Conservation (phyloP, 371 early-diverging fungal species). For the Chytridium lagenaria region DNA sequence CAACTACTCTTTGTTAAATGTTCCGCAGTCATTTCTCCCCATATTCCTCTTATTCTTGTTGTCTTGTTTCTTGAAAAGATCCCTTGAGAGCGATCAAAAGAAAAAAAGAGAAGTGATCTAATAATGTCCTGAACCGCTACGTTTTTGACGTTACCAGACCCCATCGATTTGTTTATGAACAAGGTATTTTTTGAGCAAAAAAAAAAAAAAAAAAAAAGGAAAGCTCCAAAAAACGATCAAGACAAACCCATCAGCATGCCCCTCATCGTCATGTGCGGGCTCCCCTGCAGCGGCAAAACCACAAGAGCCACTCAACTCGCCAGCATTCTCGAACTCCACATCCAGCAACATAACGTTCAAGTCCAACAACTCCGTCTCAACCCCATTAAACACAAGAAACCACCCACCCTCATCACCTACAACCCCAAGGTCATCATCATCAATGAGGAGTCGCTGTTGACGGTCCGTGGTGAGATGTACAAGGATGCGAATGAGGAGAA, state of each 20-base stretch:
- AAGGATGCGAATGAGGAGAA: conserved; percentile 77
- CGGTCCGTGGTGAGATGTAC: conserved; percentile 68
- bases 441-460: conserved; percentile 78
- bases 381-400: conserved; percentile 16
- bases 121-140: too few species aligned
- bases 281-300: conserved; percentile 91
- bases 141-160: too few species aligned
- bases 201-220: background rate
- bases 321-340: conserved; percentile 61
- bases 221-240: background rate
- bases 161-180: too few species aligned
- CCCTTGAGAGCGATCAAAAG: too few species aligned
- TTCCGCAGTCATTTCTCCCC: too few species aligned
- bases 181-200: background rate
- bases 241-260: too few species aligned
- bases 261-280: conserved; percentile 84
- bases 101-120: too few species aligned
- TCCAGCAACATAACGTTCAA: conserved; percentile 25
- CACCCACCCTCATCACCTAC: conserved; percentile 1
- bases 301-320: conserved; percentile 78
- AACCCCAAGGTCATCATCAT: conserved; percentile 59
- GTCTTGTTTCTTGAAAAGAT: too few species aligned
- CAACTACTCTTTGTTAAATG: too few species aligned
- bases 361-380: background rate
- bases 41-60: too few species aligned